Percentiles rank a stretch among this genome's conserved stretches.
phyloP scores from a whole-genome alignment of 441 rosid species.

The Pelargonium cotyledonis region DNA sequence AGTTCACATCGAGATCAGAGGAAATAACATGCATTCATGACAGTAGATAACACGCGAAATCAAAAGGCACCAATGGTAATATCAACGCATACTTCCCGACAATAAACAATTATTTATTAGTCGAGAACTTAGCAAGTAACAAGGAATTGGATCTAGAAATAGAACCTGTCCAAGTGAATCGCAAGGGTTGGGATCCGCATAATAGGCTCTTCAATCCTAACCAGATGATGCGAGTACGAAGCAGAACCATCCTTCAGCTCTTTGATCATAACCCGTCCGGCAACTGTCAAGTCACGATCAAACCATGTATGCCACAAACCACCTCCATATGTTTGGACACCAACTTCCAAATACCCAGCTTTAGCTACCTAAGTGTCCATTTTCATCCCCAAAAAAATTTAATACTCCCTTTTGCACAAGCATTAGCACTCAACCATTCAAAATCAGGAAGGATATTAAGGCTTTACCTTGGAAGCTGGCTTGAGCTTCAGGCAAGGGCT shows the following conservation, averaged over 20 bases:
- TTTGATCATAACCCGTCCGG: slow-evolving; percentile 73
- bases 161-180: slow-evolving; percentile 87
- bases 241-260: slow-evolving; percentile 50
- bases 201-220: slow-evolving; percentile 77
- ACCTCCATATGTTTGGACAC: slow-evolving; percentile 88
- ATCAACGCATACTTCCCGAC: neutral
- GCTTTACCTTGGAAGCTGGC: slow-evolving; percentile 79
- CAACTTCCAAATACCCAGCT: slow-evolving; percentile 81
- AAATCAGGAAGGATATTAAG: neutral
- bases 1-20: slow-evolving; percentile 2
- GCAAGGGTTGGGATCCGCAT: slow-evolving; percentile 94
- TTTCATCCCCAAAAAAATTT: slow-evolving; percentile 3
- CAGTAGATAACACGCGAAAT: slow-evolving; percentile 7
- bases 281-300: slow-evolving; percentile 90
- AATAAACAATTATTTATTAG: neutral
- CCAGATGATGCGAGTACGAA: slow-evolving; percentile 62
- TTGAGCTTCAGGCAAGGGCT: slow-evolving; percentile 94
- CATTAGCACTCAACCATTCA: neutral
- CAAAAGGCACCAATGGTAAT: neutral
- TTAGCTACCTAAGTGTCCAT: slow-evolving; percentile 49
- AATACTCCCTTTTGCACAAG: neutral
- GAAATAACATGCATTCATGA: slow-evolving; percentile 7
- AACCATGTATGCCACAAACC: slow-evolving; percentile 98
- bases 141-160: slow-evolving; percentile 13
- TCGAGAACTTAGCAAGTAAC: neutral